These are phyloP conservation scores for Phialocephala subalpina DNA, from an alignment of 2,329 filamentous ascomycete genomes.

Conservation along the genomic window DNA sequence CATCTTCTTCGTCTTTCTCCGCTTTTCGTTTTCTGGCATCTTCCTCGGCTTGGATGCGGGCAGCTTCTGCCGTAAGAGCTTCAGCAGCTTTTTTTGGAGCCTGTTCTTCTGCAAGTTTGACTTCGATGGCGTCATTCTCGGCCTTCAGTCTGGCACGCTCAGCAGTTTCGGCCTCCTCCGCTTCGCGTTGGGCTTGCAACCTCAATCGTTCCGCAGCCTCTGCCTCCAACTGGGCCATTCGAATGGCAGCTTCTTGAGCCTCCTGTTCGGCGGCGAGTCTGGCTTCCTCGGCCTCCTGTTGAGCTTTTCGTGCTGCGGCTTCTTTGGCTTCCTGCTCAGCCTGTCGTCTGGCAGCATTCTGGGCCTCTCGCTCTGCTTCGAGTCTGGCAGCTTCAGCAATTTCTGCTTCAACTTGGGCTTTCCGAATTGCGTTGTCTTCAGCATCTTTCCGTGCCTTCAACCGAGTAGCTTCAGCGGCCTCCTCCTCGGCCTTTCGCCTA, in stretches of 20 bases:
- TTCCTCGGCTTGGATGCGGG: background rate
- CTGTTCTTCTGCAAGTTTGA: background rate
- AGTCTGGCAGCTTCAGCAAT: slow-evolving; percentile 9
- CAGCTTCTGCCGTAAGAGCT: background rate
- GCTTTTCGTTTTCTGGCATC: slow-evolving; percentile 6
- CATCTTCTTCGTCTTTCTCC: slow-evolving; percentile 4
- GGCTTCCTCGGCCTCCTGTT: slow-evolving; percentile 16
- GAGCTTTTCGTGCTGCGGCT: background rate
- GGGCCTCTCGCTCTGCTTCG: background rate
- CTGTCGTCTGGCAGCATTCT: background rate
- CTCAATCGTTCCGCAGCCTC: background rate
- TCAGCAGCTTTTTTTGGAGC: slow-evolving; percentile 8
- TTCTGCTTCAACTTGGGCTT: slow-evolving; percentile 5
- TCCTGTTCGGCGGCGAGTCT: slow-evolving; percentile 5
- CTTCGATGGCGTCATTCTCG: background rate
- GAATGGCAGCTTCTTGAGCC: slow-evolving; percentile 6
- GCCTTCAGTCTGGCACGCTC: background rate
- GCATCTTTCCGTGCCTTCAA: slow-evolving; percentile 10
- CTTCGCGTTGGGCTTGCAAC: background rate
- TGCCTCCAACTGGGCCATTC: background rate
- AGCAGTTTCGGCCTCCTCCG: background rate
- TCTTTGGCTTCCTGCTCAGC: slow-evolving; percentile 8
- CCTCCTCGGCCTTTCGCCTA: too few species aligned
- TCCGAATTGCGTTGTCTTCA: background rate
- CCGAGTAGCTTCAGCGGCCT: background rate